A percentile compares a stretch with the other conserved stretches of the same genome.
Evolutionary conservation across 768 basidiomycete species (phyloP).

Genomic region (Pleurotus eryngii): DNA sequence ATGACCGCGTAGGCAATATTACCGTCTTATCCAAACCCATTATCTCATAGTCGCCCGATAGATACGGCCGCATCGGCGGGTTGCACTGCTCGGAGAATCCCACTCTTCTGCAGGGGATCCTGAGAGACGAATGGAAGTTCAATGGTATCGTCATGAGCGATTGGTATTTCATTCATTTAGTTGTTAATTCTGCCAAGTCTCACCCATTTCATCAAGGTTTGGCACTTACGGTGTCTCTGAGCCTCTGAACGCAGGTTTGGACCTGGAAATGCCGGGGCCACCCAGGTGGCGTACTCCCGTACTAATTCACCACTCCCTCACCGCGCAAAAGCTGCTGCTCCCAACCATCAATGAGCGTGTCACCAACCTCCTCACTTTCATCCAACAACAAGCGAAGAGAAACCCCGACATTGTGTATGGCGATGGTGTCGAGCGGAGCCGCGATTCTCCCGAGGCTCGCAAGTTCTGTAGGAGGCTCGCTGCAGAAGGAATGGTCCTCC

Average conservation of each 20-base stretch:
- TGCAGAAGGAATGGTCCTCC: constrained; percentile 59
- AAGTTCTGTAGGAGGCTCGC: constrained; percentile 55
- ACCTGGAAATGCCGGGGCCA: constrained; percentile 77
- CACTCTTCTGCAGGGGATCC: constrained; percentile 54
- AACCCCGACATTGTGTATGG: constrained; percentile 7
- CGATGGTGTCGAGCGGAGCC: constrained; percentile 3
- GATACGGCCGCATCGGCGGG: constrained; percentile 73
- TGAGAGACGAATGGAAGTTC: constrained; percentile 76
- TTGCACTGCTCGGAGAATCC: constrained; percentile 68
- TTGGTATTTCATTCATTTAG: constrained; percentile 44
- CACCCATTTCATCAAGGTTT: constrained; percentile 40
- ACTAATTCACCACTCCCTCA: constrained; percentile 31
- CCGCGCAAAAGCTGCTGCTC: constrained; percentile 1
- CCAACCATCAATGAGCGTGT: constrained; percentile 5
- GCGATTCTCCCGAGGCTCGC: constrained; percentile 40
- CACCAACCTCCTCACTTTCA: constrained; percentile 1
- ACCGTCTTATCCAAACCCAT: neutral
- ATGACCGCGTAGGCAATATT: constrained; percentile 55
- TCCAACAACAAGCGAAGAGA: neutral
- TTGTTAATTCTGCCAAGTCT: neutral
- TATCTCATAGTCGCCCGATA: neutral
- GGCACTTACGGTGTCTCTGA: constrained; percentile 71
- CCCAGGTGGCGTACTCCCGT: constrained; percentile 61
- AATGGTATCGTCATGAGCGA: constrained; percentile 73
- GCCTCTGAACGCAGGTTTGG: constrained; percentile 68